phyloP scores from a whole-genome alignment of 1,284 basidiomycete species.

The Ustilago sp. region DNA sequence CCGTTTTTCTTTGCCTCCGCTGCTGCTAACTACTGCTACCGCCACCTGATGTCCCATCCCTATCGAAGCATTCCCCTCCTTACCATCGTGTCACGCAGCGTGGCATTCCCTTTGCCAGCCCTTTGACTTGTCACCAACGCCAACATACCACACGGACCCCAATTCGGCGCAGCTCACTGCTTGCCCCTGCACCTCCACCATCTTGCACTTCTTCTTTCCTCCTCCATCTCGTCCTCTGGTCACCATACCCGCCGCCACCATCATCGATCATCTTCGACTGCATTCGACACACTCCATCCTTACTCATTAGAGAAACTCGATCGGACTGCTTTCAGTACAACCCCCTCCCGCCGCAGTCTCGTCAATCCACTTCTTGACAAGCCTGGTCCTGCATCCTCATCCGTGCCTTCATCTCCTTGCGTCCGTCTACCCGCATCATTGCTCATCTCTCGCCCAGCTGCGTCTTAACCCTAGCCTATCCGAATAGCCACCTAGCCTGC shows the following conservation, averaged over 20 bases:
- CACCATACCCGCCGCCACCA: neutral
- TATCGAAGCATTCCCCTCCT: neutral
- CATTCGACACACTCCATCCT: neutral
- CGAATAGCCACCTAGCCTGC: neutral
- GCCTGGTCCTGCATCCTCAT: slow-evolving; percentile 10
- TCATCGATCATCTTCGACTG: neutral
- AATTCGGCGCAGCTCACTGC: slow-evolving; percentile 3
- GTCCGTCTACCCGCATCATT: neutral
- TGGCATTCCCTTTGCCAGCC: slow-evolving; percentile 1
- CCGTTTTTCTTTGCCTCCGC: neutral
- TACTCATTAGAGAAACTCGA: neutral
- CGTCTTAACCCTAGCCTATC: neutral
- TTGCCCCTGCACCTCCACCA: slow-evolving; percentile 9
- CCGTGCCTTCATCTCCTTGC: slow-evolving; percentile 17
- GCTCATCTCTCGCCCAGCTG: neutral
- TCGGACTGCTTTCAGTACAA: neutral
- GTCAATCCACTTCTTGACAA: slow-evolving; percentile 7
- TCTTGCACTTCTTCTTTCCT: neutral
- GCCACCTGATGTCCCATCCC: neutral
- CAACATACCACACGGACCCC: slow-evolving; percentile 12
- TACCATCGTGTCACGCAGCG: neutral
- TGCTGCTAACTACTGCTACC: neutral
- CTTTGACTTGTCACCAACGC: neutral
- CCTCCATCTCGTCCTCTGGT: neutral
- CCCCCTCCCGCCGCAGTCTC: neutral